phyloP scores from a whole-genome alignment of 352 stramenopile genomes.

The Phytophthora ohioensis region DNA sequence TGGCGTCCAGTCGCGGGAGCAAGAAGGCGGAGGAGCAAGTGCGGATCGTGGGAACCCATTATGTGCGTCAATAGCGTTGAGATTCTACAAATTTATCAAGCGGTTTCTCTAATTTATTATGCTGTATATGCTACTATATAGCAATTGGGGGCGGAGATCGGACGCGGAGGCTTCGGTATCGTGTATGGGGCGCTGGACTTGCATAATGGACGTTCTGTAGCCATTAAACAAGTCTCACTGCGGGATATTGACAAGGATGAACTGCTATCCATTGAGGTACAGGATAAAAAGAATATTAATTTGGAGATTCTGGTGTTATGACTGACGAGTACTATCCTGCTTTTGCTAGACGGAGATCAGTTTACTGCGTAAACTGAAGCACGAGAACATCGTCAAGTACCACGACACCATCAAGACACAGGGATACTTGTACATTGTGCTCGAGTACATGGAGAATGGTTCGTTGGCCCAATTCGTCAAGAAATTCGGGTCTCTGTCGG shows the following conservation, averaged over 20 bases:
- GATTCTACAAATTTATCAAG: conserved; percentile 5
- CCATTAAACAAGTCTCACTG: conserved; percentile 89
- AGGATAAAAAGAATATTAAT: conserved; percentile 12
- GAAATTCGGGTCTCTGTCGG: conserved; percentile 92
- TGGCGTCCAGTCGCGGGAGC: conserved; percentile 31
- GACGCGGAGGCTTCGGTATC: conserved; percentile 90
- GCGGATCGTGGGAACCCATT: conserved; percentile 78
- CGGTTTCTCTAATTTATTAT: conserved; percentile 9
- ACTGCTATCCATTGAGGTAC: conserved; percentile 80
- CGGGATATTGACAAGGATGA: conserved; percentile 88
- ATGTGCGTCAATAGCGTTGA: conserved; percentile 47
- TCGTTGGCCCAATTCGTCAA: conserved; percentile 94
- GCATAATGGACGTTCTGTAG: conserved; percentile 82
- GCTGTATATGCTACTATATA: conserved; percentile 33
- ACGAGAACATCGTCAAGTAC: conserved; percentile 97
- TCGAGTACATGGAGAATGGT: conserved; percentile 96
- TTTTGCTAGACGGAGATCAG: conserved; percentile 86
- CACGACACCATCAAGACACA: conserved; percentile 93
- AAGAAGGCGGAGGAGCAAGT: conserved; percentile 61
- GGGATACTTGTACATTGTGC: conserved; percentile 84
- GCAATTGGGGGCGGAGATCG: conserved; percentile 93
- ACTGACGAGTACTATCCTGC: conserved; percentile 3
- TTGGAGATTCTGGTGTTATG: not conserved
- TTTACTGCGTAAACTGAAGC: conserved; percentile 93
- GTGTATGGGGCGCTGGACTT: conserved; percentile 92